These are phyloP conservation scores for Pseudevernia furfuracea DNA, from an alignment of 495 filamentous ascomycete genomes.

Conservation along the genomic window DNA sequence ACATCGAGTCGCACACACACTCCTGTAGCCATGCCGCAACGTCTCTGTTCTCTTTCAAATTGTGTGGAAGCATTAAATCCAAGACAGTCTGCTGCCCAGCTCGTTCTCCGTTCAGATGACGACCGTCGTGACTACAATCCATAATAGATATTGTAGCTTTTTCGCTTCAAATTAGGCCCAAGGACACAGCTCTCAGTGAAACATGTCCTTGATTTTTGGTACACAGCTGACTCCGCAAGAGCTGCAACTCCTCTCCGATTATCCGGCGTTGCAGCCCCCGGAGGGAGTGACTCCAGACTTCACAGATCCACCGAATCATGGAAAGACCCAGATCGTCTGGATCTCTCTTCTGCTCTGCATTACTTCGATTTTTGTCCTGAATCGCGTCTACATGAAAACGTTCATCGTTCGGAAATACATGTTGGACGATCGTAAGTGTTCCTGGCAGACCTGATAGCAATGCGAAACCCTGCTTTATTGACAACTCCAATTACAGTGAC, in stretches of 20 bases:
- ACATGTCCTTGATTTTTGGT: neutral
- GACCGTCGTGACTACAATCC: too few species aligned
- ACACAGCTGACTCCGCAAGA: neutral
- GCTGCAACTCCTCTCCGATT: neutral
- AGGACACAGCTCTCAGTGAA: neutral
- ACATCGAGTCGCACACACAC: too few species aligned
- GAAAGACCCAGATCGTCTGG: neutral
- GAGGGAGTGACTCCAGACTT: constrained; percentile 9
- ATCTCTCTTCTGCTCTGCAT: constrained; percentile 8
- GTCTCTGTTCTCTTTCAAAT: too few species aligned
- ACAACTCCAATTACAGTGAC: neutral
- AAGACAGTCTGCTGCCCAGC: too few species aligned
- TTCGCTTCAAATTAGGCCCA: too few species aligned
- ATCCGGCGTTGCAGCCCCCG: neutral
- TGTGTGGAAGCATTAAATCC: too few species aligned
- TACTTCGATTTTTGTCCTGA: neutral
- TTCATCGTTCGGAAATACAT: constrained; percentile 5
- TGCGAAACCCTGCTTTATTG: neutral
- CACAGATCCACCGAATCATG: neutral
- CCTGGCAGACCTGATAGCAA: neutral
- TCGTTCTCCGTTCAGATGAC: too few species aligned
- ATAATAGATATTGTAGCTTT: too few species aligned
- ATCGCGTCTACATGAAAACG: constrained; percentile 13
- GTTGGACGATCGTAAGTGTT: constrained; percentile 14
- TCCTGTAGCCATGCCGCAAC: too few species aligned